phyloP scores from a whole-genome alignment of 352 stramenopile genomes.

The Phytophthora constricta region DNA sequence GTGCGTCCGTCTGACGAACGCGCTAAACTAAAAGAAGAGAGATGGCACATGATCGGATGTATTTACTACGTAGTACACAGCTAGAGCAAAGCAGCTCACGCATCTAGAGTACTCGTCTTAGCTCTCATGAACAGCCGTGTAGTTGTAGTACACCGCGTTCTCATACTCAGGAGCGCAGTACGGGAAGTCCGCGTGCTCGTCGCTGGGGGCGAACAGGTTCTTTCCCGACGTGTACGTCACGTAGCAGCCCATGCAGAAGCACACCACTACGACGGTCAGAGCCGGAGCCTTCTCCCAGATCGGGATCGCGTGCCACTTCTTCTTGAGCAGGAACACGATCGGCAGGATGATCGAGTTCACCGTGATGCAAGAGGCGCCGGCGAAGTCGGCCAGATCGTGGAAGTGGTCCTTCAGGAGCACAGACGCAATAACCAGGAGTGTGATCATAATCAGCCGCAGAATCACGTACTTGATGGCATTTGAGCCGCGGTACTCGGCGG shows the following conservation, averaged over 20 bases:
- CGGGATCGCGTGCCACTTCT: neutral
- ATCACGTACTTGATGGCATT: neutral
- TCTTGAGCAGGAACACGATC: neutral
- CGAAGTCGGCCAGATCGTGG: neutral
- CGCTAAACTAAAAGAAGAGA: too few relatives aligned
- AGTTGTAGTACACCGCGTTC: neutral
- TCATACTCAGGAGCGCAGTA: neutral
- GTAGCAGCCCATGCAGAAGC: neutral
- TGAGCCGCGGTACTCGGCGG: neutral
- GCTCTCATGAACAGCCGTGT: neutral
- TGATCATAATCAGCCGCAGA: neutral
- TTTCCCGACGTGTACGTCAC: neutral
- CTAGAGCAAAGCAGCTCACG: too few relatives aligned
- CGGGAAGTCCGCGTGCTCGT: neutral
- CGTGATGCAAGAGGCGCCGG: neutral
- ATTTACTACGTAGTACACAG: too few relatives aligned
- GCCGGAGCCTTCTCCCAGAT: neutral
- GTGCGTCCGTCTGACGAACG: too few relatives aligned
- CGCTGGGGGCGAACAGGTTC: neutral
- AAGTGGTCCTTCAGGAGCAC: neutral
- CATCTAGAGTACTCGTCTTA: too few relatives aligned
- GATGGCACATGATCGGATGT: too few relatives aligned
- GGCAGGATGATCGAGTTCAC: neutral
- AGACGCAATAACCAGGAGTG: neutral
- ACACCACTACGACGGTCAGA: neutral